Conservation (phyloP, 148 eudicot genomes). For the Camellia japonica region DNA sequence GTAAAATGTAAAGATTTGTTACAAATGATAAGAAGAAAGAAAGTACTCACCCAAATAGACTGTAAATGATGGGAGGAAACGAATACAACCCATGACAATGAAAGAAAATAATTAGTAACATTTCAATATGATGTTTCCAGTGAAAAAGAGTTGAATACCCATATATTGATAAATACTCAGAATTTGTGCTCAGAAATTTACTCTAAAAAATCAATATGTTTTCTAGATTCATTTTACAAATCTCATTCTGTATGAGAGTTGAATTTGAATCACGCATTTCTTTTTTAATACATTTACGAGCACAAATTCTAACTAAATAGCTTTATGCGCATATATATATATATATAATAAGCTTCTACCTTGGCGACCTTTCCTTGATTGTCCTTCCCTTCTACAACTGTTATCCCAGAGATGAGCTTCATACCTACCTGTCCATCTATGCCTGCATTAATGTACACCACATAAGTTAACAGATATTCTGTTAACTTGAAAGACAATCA, state of each 20-base stretch:
- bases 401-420: slow-evolving; percentile 96
- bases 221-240: too few relatives aligned
- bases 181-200: too few relatives aligned
- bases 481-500: not conserved
- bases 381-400: slow-evolving; percentile 97
- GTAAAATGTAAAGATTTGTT: too few relatives aligned
- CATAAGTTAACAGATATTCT: not conserved
- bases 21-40: slow-evolving; percentile 2
- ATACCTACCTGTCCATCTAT: slow-evolving; percentile 94
- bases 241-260: too few relatives aligned
- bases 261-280: too few relatives aligned
- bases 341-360: slow-evolving; percentile 33
- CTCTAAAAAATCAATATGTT: too few relatives aligned
- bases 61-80: slow-evolving; percentile 23
- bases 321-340: not conserved
- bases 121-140: not conserved
- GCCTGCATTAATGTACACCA: slow-evolving; percentile 36
- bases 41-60: slow-evolving; percentile 77
- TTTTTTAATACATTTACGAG: not conserved
- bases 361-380: slow-evolving; percentile 97
- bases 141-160: not conserved
- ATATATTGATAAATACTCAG: not conserved
- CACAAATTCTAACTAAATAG: not conserved
- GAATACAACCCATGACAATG: slow-evolving; percentile 10
- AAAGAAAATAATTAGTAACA: slow-evolving; percentile 24